These are phyloP conservation scores for Solanum hybrid DNA, from an alignment of 305 asterid species.

Conservation along the genomic window DNA sequence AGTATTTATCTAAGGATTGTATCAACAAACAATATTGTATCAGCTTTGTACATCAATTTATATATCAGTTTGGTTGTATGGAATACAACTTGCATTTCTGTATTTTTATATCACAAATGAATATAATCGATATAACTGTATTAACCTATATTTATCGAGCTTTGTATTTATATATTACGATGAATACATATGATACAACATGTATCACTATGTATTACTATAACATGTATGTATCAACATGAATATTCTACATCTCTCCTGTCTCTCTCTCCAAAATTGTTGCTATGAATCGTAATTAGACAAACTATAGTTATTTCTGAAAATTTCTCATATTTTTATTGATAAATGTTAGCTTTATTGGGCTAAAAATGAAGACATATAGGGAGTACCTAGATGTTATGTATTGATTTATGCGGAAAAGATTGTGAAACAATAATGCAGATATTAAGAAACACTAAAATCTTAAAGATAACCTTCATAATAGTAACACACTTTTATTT, in stretches of 20 bases:
- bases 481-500: too few relatives aligned
- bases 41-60: neutral
- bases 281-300: too few relatives aligned
- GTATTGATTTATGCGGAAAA: too few relatives aligned
- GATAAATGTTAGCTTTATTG: too few relatives aligned
- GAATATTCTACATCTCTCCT: neutral
- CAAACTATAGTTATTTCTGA: too few relatives aligned
- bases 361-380: too few relatives aligned
- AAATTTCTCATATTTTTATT: too few relatives aligned
- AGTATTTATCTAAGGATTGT: neutral
- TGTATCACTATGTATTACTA: neutral
- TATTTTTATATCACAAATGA: neutral
- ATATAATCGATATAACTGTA: neutral
- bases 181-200: neutral
- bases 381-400: too few relatives aligned
- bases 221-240: neutral
- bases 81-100: neutral
- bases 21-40: neutral
- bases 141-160: neutral
- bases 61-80: neutral
- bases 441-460: too few relatives aligned
- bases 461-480: too few relatives aligned
- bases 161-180: neutral
- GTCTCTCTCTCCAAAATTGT: too few relatives aligned
- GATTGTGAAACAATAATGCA: too few relatives aligned